Base-by-base conservation (phyloP, 148 eudicot genomes). In the Amaranthus hypochondriacus region DNA sequence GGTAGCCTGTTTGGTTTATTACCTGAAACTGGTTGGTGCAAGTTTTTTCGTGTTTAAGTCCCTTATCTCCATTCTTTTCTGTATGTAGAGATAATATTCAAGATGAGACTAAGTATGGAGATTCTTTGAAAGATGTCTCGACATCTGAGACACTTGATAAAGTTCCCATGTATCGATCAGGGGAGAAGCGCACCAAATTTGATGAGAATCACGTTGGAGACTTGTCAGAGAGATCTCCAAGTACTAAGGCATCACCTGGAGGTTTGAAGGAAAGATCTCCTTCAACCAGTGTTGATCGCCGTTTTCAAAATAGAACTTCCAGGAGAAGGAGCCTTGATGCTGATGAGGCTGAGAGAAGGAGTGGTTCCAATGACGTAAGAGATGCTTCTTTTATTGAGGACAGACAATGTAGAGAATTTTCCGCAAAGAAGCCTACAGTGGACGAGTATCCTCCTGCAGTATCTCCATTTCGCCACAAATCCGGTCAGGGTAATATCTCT, bases 271-370 rank as follows among this genome's bases (percentile, higher is more conserved):
- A 91, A 59, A 88, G 85, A 75, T 91, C 97, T 48, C 97, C 92
- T 65, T 69, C 94, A 62, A 81, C 85, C 9, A 87, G 85, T 74
- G 71, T 73, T 64, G 95, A 93, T 49, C 88, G 91, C 58, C 87
- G 89, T 76, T 82, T 84, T 73, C 66, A 79, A 68, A 91, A 68
- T 75, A 89, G 90, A 79, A 71, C 87, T 73, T 84, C 84, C 57
- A 81, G 84, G 75, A 81, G 91, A 72, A 82, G 88, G 51, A 89
- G 84, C 78, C 82, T 85, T 78, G 97, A 91, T 80, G 76, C 75
- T 64, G 95, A 89, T 56, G 97, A 91, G 68, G 83, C 83, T 8
- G 93, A 86, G 73, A 90, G 82, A 82, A 86, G 91, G 76, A 83
- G 85, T 81, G 90, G 92, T 77, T 88, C 89, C 13, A 87, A 85